phyloP scores from a whole-genome alignment of 352 stramenopile species.

The Sclerospora graminicola region DNA sequence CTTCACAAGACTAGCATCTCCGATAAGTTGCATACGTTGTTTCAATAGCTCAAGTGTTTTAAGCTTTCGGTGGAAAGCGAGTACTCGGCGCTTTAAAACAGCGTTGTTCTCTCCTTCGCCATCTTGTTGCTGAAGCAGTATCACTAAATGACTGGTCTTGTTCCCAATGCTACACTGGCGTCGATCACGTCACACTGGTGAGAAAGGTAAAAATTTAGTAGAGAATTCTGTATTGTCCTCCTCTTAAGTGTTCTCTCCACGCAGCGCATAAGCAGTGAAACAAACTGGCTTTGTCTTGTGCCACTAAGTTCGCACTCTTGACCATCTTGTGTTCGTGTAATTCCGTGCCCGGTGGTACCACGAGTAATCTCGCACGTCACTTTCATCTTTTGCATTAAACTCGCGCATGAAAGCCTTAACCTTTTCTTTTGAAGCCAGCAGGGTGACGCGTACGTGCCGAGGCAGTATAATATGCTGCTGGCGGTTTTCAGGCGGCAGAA shows the following conservation, averaged over 20 bases:
- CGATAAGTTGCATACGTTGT: constrained; percentile 76
- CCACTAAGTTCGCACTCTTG: constrained; percentile 77
- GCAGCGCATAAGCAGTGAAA: constrained; percentile 93
- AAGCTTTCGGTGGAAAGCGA: constrained; percentile 89
- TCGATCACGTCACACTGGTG: constrained; percentile 89
- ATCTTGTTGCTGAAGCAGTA: constrained; percentile 78
- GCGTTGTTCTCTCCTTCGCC: constrained; percentile 22
- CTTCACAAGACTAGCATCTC: constrained; percentile 68
- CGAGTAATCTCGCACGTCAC: constrained; percentile 87
- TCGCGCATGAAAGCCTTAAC: constrained; percentile 34
- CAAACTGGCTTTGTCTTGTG: constrained; percentile 98
- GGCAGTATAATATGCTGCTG: constrained; percentile 55
- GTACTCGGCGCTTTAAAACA: constrained; percentile 66
- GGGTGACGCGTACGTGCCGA: constrained; percentile 88
- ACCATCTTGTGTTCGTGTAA: constrained; percentile 79
- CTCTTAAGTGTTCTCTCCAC: constrained; percentile 47
- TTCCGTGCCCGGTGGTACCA: constrained; percentile 81
- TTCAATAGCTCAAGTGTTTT: constrained; percentile 85
- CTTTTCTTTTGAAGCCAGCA: constrained; percentile 48
- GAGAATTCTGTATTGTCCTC: too few relatives aligned
- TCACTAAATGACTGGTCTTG: constrained; percentile 96
- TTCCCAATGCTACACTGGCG: constrained; percentile 95
- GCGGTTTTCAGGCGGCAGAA: constrained; percentile 73
- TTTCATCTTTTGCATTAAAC: constrained; percentile 60
- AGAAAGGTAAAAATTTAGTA: too few relatives aligned